These are phyloP conservation scores for Trichoderma harzianum DNA, from an alignment of 2,329 filamentous ascomycete genomes.

Conservation along the genomic window DNA sequence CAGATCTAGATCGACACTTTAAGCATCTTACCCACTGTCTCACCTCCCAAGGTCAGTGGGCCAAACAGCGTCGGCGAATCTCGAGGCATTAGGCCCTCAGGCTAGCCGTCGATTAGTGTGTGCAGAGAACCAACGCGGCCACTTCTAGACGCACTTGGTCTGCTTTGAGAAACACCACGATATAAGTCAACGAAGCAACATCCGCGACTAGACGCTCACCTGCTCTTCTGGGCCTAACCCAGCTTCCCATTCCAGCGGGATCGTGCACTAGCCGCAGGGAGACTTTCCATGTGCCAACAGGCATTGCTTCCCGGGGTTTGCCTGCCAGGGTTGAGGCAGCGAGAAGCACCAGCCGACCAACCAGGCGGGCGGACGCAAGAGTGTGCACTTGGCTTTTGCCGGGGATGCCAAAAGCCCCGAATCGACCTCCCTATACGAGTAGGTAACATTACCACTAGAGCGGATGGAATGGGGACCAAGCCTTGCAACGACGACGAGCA, in stretches of 20 bases:
- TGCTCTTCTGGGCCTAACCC: conserved; percentile 6
- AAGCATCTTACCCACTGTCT: conserved; percentile 11
- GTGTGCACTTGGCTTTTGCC: conserved; percentile 16
- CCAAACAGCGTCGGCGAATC: conserved; percentile 12
- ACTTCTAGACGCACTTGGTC: neutral
- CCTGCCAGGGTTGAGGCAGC: neutral
- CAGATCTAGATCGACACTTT: conserved; percentile 10
- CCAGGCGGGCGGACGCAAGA: neutral
- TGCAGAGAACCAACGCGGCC: neutral
- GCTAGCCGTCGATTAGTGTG: neutral
- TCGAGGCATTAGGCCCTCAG: neutral
- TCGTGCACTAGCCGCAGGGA: conserved; percentile 16
- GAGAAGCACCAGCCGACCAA: neutral
- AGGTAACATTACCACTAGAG: conserved; percentile 19
- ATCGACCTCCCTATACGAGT: conserved; percentile 15
- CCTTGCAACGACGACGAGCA: neutral
- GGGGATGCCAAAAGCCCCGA: conserved; percentile 6
- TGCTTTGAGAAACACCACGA: neutral
- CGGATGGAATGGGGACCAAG: conserved; percentile 6
- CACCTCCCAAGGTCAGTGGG: neutral
- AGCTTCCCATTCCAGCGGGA: conserved; percentile 21
- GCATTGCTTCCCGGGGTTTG: conserved; percentile 1
- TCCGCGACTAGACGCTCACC: conserved; percentile 10
- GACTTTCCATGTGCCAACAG: conserved; percentile 18
- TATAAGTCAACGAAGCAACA: neutral